Percentiles rank a stretch among this genome's conserved stretches.
Conservation (phyloP, 1,284 basidiomycete species). For the Fomitiporia mediterranea region DNA sequence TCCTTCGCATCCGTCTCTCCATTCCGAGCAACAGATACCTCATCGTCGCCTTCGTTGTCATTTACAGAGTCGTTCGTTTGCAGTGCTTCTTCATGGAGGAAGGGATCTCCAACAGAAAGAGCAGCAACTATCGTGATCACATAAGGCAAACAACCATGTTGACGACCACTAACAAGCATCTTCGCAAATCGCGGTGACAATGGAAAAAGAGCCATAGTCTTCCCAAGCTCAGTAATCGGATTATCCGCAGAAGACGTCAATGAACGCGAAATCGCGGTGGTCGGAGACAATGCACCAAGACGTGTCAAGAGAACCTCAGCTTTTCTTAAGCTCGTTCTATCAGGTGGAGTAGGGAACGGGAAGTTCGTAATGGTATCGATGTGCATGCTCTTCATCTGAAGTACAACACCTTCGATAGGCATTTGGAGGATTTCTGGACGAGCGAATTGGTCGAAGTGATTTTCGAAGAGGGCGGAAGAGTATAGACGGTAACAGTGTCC, state of each 20-base stretch:
- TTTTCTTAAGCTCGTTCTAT: slow-evolving; percentile 70
- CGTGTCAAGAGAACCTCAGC: slow-evolving; percentile 81
- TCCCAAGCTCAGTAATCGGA: slow-evolving; percentile 84
- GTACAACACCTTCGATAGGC: slow-evolving; percentile 94
- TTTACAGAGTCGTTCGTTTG: slow-evolving; percentile 44
- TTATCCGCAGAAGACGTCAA: slow-evolving; percentile 39
- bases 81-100: slow-evolving; percentile 77
- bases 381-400: slow-evolving; percentile 99
- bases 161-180: slow-evolving; percentile 90
- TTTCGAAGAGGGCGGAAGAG: slow-evolving; percentile 78
- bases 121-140: slow-evolving; percentile 90
- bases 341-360: slow-evolving; percentile 96
- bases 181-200: slow-evolving; percentile 90
- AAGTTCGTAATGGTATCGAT: slow-evolving; percentile 97
- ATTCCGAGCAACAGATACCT: slow-evolving; percentile 51
- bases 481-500: slow-evolving; percentile 79
- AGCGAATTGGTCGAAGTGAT: slow-evolving; percentile 86
- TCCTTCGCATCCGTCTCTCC: slow-evolving; percentile 66
- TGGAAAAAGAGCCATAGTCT: slow-evolving; percentile 91
- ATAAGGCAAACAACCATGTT: slow-evolving; percentile 90
- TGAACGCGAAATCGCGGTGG: slow-evolving; percentile 23
- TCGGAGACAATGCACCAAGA: slow-evolving; percentile 74
- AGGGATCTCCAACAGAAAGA: slow-evolving; percentile 94
- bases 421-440: slow-evolving; percentile 92
- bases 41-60: slow-evolving; percentile 40